A percentile compares a stretch with the other conserved stretches of the same genome.
Conservation (phyloP, 2,329 filamentous ascomycete genomes). For the Metarhizium humberi region DNA sequence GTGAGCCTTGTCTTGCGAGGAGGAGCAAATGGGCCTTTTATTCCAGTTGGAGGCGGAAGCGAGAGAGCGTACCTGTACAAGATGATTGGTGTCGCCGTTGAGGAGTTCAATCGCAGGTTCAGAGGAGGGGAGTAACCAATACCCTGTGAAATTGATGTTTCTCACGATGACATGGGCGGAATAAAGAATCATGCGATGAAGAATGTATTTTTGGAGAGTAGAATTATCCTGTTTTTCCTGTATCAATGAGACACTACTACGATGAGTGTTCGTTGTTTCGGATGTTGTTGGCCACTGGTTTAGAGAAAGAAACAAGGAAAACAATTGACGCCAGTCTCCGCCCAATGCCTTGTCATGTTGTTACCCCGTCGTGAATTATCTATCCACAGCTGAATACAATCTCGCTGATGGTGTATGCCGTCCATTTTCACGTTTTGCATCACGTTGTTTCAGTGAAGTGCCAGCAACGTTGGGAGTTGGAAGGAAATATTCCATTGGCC, state of each 20-base stretch:
- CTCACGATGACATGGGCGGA: neutral
- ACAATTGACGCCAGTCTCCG: neutral
- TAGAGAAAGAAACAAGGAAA: neutral
- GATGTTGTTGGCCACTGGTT: neutral
- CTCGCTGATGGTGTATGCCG: neutral
- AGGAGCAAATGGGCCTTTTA: slow-evolving; percentile 87
- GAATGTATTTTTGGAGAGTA: neutral
- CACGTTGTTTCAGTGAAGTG: no score
- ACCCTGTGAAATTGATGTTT: neutral
- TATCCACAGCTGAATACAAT: neutral
- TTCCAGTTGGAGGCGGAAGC: slow-evolving; percentile 86
- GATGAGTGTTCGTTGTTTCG: no score
- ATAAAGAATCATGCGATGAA: neutral
- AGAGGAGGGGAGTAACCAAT: slow-evolving; percentile 26
- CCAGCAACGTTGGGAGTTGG: no score
- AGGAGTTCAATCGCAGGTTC: slow-evolving; percentile 58
- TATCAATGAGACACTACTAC: neutral
- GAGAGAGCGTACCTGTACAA: slow-evolving; percentile 53
- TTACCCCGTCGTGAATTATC: neutral
- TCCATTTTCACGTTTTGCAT: no score
- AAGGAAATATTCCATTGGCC: no score
- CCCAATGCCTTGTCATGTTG: no score
- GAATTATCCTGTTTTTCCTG: neutral
- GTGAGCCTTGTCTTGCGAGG: slow-evolving; percentile 83
- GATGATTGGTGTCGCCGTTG: slow-evolving; percentile 56